Percentiles rank a stretch among this genome's conserved stretches.
Conservation (phyloP, 2,329 filamentous ascomycete species). For the Gaeumannomyces tritici region DNA sequence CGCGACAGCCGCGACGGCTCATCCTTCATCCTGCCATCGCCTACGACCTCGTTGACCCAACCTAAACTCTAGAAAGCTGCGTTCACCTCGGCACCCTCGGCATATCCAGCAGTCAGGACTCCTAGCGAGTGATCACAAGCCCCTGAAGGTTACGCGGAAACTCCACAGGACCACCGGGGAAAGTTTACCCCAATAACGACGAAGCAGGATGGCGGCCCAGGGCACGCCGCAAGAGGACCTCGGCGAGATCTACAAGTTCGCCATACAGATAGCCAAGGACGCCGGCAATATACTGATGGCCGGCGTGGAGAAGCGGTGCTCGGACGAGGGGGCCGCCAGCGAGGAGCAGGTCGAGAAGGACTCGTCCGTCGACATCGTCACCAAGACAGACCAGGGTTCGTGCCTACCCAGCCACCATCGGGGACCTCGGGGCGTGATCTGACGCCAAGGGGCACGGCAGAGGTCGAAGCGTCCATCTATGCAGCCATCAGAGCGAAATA, state of each 20-base stretch:
- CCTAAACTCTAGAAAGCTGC: no score
- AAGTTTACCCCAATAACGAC: neutral
- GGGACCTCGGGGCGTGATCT: neutral
- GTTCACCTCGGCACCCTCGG: no score
- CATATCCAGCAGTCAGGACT: no score
- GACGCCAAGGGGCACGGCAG: slow-evolving; percentile 24
- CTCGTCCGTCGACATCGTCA: slow-evolving; percentile 68
- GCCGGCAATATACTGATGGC: slow-evolving; percentile 59
- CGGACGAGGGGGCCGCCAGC: slow-evolving; percentile 15
- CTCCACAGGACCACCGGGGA: no score
- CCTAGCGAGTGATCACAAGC: no score
- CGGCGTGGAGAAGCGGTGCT: slow-evolving; percentile 47
- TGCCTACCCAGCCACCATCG: neutral
- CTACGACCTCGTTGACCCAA: no score
- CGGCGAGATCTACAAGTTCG: slow-evolving; percentile 59
- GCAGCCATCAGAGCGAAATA: slow-evolving; percentile 47
- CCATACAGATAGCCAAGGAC: slow-evolving; percentile 59
- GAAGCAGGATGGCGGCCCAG: neutral
- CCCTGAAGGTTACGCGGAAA: no score
- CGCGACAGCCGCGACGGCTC: no score
- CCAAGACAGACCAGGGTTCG: slow-evolving; percentile 63
- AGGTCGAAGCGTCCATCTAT: slow-evolving; percentile 64
- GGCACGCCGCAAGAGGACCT: slow-evolving; percentile 41
- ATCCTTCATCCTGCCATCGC: no score
- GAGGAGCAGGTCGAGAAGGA: slow-evolving; percentile 55